phyloP scores from a whole-genome alignment of 177 flowering plant species.

The Vitis hybrid region DNA sequence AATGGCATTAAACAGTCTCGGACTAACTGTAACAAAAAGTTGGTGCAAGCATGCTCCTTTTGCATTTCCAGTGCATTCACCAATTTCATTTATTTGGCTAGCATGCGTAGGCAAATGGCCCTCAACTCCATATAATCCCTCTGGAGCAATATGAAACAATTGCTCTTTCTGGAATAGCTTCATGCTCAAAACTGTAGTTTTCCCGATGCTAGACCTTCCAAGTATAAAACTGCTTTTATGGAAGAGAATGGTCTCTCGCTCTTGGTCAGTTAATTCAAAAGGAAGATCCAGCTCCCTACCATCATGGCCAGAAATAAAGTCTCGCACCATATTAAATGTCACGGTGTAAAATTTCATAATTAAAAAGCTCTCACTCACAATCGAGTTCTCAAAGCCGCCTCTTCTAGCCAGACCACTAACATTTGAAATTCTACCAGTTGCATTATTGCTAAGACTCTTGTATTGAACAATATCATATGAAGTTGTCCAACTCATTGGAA shows the following conservation, averaged over 20 bases:
- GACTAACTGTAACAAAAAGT: constrained; percentile 26
- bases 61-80: background rate
- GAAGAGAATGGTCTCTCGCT: constrained; percentile 11
- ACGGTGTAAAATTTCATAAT: constrained; percentile 59
- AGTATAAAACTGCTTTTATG: constrained; percentile 18
- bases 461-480: too few species aligned
- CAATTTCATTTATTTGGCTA: background rate
- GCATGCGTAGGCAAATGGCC: background rate
- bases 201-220: constrained; percentile 18
- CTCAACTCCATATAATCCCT: constrained; percentile 1
- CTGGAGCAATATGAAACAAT: background rate
- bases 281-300: constrained; percentile 58
- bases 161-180: constrained; percentile 20
- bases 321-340: constrained; percentile 40
- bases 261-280: constrained; percentile 8
- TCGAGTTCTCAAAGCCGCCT: too few species aligned
- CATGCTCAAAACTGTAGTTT: constrained; percentile 12
- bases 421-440: too few species aligned
- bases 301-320: constrained; percentile 46
- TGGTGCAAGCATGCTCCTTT: constrained; percentile 15
- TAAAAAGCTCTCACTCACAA: too few species aligned
- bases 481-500: too few species aligned
- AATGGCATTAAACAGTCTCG: constrained; percentile 16
- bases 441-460: too few species aligned
- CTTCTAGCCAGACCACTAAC: too few species aligned